Conservation (phyloP, 2,329 filamentous ascomycete genomes). For the Fusarium domesticum region DNA sequence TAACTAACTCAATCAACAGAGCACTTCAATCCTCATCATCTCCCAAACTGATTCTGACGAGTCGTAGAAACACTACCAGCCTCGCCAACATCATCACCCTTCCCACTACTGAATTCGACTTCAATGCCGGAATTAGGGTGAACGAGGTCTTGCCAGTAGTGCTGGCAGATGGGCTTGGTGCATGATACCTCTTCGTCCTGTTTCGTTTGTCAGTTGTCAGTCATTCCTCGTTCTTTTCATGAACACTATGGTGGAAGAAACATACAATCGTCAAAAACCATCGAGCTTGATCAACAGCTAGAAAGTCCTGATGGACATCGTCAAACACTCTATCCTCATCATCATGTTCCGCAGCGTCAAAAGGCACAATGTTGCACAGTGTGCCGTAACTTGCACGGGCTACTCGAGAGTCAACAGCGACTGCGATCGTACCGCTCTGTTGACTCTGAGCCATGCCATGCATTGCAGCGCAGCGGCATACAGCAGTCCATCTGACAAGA, state of each 20-base stretch:
- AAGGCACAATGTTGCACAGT: constrained; percentile 10
- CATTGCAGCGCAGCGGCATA: constrained; percentile 35
- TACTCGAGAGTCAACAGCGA: constrained; percentile 28
- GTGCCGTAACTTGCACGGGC: constrained; percentile 32
- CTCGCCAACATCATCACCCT: no score
- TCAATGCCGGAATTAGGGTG: constrained; percentile 1
- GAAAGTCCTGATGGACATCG: constrained; percentile 1
- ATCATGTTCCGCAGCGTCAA: constrained; percentile 14
- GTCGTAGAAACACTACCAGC: no score
- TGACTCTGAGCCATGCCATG: constrained; percentile 20
- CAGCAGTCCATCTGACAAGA: constrained; percentile 34
- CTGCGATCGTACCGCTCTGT: constrained; percentile 3
- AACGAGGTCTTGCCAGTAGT: constrained; percentile 13
- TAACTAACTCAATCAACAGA: no score
- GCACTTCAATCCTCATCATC: no score
- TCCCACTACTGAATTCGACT: constrained; percentile 12
- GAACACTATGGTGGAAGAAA: background rate
- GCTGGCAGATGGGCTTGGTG: background rate
- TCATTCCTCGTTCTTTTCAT: background rate
- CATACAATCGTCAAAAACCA: constrained; percentile 33
- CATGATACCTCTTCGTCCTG: constrained; percentile 18
- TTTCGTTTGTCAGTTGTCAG: background rate
- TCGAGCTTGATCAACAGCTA: constrained; percentile 25
- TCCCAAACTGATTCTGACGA: no score
- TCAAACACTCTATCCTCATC: constrained; percentile 20